These are phyloP conservation scores for Pythium periplocum DNA, from an alignment of 352 stramenopile genomes.

Conservation along the genomic window DNA sequence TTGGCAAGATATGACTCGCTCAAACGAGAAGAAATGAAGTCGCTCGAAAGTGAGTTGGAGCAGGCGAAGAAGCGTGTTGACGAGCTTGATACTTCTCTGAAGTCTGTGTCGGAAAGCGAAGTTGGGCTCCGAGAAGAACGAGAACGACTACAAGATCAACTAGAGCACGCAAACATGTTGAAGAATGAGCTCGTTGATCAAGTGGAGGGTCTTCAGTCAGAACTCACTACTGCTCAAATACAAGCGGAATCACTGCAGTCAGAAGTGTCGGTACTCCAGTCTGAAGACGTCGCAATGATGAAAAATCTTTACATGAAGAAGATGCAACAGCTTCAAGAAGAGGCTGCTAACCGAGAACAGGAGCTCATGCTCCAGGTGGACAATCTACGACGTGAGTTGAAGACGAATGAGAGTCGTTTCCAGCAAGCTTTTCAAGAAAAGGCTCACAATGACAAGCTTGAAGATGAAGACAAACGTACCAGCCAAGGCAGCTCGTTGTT, in stretches of 20 bases:
- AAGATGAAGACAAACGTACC: background rate
- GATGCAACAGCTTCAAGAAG: constrained; percentile 51
- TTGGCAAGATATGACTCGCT: constrained; percentile 43
- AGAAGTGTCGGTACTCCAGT: constrained; percentile 64
- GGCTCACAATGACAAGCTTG: background rate
- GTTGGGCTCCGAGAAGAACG: constrained; percentile 24
- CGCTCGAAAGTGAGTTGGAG: constrained; percentile 27
- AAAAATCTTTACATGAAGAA: constrained; percentile 32
- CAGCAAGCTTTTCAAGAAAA: constrained; percentile 2
- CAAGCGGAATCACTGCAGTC: constrained; percentile 52
- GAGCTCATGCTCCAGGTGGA: constrained; percentile 45
- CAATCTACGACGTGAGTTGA: constrained; percentile 38
- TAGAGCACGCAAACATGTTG: constrained; percentile 34
- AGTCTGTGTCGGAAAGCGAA: constrained; percentile 23
- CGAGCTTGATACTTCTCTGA: constrained; percentile 37
- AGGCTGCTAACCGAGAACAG: constrained; percentile 34
- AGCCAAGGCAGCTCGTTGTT: too few relatives aligned
- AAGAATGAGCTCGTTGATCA: constrained; percentile 50
- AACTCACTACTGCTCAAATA: constrained; percentile 26
- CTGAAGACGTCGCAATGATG: constrained; percentile 49
- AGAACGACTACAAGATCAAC: constrained; percentile 23
- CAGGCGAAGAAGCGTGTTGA: constrained; percentile 20
- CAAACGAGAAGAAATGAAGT: constrained; percentile 39
- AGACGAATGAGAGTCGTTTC: constrained; percentile 26
- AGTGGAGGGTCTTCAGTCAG: constrained; percentile 29